Evolutionary conservation across 1,284 basidiomycete species (phyloP), one percentile per base, ranked within the genome.

Genomic region (Trichosporon sp.): DNA sequence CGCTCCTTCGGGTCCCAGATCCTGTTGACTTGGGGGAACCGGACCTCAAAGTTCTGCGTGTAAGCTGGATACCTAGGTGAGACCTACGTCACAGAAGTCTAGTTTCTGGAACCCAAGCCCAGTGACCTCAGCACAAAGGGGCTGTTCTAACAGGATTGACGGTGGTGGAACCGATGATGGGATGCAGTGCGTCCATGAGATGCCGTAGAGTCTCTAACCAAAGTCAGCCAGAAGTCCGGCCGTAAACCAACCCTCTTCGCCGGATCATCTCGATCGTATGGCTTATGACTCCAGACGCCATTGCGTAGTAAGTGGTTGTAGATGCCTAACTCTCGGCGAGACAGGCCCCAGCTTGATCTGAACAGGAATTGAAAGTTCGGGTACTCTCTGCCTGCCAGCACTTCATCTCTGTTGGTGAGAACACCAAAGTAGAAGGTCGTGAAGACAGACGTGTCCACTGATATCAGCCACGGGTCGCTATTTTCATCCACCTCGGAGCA

Each of bases 21-120:
- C 76, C 92, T 93, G 32, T 86, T 84, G 27, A 93, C 85, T 56
- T 93, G 86, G 0, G 93, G 91, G 80, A 91, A 95, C 5, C 93
- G 89, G 3, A 93, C 84, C 75, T 91, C 91, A 76, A 93, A 94
- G 72, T 89, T 85, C 90, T 93, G 74, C 13, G 1, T 32, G 42
- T 64, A 12, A 44, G 63, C 47, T 13, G 2, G 9, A 6, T 23
- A 29, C 42, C 53, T 4, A n/a, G 44, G 15, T 9, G 21, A n/a
- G 9, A 77, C 86, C 67, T 66, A 92, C 91, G 72, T 86, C 83
- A 74, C 86, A 87, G 29, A 83, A 75, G 0, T 84, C 83, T 11
- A 88, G 81, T 76, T 90, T 91, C 47, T 89, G 90, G 77, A 93
- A 95, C 0, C 92, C 90, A 1, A 91, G 92, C 5, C 92, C 92